A percentile compares a stretch with the other conserved stretches of the same genome.
phyloP scores from a whole-genome alignment of 257 asterid species.

The Buddleja alternifolia region DNA sequence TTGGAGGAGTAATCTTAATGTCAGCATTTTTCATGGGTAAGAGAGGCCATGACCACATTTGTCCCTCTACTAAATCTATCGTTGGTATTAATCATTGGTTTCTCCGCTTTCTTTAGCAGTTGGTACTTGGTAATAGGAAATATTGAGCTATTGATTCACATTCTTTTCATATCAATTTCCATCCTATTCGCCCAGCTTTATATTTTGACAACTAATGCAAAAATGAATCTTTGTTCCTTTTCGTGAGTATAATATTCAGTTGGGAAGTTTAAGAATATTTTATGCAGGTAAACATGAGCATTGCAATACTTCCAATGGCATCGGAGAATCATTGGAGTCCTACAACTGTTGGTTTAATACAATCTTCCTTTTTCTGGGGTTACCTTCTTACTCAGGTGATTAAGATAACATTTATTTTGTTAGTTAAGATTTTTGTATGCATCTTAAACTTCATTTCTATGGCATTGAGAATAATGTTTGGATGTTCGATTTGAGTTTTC shows the following conservation, averaged over 20 bases:
- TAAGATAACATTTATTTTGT: conserved; percentile 9
- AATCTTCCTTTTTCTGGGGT: conserved; percentile 94
- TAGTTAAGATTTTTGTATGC: conserved; percentile 10
- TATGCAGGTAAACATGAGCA: conserved; percentile 92
- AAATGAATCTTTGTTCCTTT: neutral
- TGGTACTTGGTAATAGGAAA: no score
- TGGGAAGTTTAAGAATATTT: conserved; percentile 32
- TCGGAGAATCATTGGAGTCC: conserved; percentile 80
- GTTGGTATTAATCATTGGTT: no score
- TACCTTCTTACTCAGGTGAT: conserved; percentile 93
- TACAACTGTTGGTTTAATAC: conserved; percentile 85
- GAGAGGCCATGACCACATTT: no score
- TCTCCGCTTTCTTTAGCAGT: no score
- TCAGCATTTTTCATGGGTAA: no score
- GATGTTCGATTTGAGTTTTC: conserved; percentile 6
- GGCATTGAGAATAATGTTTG: conserved; percentile 8
- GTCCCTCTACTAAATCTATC: no score
- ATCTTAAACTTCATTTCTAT: neutral
- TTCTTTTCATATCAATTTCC: no score
- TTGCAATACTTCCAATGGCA: conserved; percentile 95
- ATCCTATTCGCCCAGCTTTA: neutral
- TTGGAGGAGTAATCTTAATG: no score
- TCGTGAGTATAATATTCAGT: conserved; percentile 11
- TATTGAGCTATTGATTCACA: no score
- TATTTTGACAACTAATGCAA: neutral